These are phyloP conservation scores for Verticillium zaregamsianum DNA, from an alignment of 2,329 filamentous ascomycete genomes.

Conservation along the genomic window DNA sequence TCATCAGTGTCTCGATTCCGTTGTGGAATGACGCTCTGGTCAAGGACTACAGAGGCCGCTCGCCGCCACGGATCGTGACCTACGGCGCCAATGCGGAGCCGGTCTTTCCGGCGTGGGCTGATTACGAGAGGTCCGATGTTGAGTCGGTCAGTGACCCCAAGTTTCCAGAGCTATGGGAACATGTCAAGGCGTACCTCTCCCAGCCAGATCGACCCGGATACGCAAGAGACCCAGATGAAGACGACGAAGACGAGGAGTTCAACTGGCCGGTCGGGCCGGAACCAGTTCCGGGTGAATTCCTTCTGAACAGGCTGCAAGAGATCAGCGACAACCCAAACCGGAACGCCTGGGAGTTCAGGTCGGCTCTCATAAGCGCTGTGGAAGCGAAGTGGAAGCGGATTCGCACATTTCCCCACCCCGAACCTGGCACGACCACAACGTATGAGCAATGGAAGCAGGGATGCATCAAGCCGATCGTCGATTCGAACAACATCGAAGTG, in stretches of 20 bases:
- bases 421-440: not conserved
- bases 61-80: not conserved
- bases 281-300: not conserved
- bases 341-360: not conserved
- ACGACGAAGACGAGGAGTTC: conserved; percentile 3
- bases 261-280: not conserved
- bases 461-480: not conserved
- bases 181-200: not conserved
- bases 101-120: not conserved
- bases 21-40: conserved; percentile 34
- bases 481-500: not conserved
- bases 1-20: conserved; percentile 36
- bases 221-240: not conserved
- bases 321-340: not conserved
- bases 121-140: not conserved
- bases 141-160: conserved; percentile 4
- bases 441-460: not conserved
- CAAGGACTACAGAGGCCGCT: not conserved
- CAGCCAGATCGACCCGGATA: not conserved
- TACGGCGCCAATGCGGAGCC: not conserved
- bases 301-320: not conserved
- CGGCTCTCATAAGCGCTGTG: not conserved
- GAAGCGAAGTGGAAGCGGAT: not conserved
- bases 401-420: not conserved
- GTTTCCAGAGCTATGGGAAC: not conserved